A percentile compares a stretch with the other conserved stretches of the same genome.
Evolutionary conservation across 108 stramenopile genomes (phyloP).

Genomic region (Aurantiochytrium sp.): DNA sequence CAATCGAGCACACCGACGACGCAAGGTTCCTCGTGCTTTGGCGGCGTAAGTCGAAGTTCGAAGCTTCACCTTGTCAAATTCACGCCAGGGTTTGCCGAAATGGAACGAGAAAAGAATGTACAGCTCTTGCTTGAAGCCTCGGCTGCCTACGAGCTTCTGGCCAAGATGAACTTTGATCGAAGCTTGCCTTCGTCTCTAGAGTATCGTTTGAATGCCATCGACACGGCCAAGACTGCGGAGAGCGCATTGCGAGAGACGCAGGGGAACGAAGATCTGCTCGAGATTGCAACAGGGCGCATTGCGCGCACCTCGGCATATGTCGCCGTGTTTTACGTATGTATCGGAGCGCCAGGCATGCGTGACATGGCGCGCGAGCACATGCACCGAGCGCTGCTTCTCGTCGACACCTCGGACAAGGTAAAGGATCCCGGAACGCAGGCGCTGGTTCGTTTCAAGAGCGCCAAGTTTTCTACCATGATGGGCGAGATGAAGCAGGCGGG

Average conservation of each 20-base stretch:
- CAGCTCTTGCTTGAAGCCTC: not conserved
- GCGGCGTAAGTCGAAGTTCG: not conserved
- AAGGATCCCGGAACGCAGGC: not conserved
- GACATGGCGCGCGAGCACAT: not conserved
- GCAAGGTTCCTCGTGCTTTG: not conserved
- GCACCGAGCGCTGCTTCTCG: not conserved
- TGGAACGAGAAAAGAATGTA: not conserved
- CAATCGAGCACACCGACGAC: not conserved
- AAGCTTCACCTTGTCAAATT: not conserved
- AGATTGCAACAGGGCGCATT: not conserved
- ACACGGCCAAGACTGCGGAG: not conserved
- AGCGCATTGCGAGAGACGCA: not conserved
- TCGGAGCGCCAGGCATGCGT: not conserved
- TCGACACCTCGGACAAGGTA: not conserved
- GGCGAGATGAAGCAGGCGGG: slow-evolving; percentile 6
- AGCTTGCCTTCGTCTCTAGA: not conserved
- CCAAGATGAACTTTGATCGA: not conserved
- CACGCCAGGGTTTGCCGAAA: not conserved
- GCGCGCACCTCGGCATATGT: not conserved
- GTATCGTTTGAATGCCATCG: not conserved
- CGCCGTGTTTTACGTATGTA: not conserved
- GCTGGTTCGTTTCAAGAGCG: not conserved
- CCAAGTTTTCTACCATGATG: not conserved
- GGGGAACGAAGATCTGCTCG: not conserved
- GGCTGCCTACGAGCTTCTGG: not conserved